Conservation (phyloP, 2,329 filamentous ascomycete genomes). For the Macroventuria anomochaeta region DNA sequence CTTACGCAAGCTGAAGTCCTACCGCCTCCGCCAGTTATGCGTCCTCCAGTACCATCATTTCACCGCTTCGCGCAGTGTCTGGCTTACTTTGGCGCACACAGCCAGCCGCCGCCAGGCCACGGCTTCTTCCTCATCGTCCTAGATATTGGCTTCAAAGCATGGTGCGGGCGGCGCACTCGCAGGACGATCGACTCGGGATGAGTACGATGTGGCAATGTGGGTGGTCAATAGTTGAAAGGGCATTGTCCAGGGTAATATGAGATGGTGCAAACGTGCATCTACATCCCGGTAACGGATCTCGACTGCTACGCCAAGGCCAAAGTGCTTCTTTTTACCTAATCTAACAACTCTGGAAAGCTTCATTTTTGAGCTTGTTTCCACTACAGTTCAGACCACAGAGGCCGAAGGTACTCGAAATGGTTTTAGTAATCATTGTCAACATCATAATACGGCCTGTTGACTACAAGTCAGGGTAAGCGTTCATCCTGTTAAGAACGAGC, state of each 20-base stretch:
- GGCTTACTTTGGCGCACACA: not conserved
- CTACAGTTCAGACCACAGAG: not conserved
- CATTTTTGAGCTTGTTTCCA: too few relatives aligned
- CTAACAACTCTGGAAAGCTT: too few relatives aligned
- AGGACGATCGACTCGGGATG: not conserved
- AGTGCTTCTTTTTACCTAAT: too few relatives aligned
- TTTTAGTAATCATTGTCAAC: not conserved
- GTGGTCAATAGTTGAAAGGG: not conserved
- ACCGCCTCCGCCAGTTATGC: not conserved
- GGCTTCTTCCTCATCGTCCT: not conserved
- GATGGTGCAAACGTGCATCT: not conserved
- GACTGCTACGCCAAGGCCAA: too few relatives aligned
- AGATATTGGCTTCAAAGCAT: not conserved
- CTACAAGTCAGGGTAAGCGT: too few relatives aligned
- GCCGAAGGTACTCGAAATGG: not conserved
- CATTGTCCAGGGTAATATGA: not conserved
- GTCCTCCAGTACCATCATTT: constrained; percentile 1
- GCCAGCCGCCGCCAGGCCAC: not conserved
- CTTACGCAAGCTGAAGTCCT: not conserved
- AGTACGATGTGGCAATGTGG: not conserved
- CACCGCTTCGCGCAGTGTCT: not conserved
- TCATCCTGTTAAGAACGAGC: too few relatives aligned
- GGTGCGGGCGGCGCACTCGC: not conserved
- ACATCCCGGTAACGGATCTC: too few relatives aligned
- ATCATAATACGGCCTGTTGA: too few relatives aligned